phyloP scores from a whole-genome alignment of 176 grass and related monocot species.

The Lolium perenne region DNA sequence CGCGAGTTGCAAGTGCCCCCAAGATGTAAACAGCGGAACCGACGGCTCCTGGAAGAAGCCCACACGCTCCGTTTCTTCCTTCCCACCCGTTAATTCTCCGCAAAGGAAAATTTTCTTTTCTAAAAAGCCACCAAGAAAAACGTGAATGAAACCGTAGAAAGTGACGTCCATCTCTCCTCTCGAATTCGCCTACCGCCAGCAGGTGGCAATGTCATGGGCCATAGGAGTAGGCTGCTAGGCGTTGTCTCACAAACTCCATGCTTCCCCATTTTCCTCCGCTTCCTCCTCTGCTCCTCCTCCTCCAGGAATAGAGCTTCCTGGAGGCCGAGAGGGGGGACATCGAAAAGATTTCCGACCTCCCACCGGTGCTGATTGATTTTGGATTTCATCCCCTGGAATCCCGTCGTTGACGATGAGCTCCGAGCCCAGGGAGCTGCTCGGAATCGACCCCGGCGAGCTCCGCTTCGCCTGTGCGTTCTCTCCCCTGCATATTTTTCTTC shows the following conservation, averaged over 20 bases:
- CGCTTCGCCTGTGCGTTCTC: conserved; percentile 64
- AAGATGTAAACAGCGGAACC: conserved; percentile 27
- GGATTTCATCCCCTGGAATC: not conserved
- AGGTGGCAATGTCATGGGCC: not conserved
- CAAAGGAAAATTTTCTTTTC: not conserved
- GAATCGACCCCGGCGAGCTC: conserved; percentile 77
- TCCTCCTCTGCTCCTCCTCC: conserved; percentile 32
- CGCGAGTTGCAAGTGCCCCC: not conserved
- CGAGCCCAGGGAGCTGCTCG: conserved; percentile 59
- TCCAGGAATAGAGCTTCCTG: conserved; percentile 30
- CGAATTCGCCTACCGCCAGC: not conserved
- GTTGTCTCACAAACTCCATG: not conserved
- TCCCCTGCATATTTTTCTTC: not conserved
- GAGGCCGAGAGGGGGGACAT: not conserved
- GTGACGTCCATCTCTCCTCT: conserved; percentile 18
- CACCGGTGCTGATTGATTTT: not conserved
- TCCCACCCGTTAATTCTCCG: not conserved
- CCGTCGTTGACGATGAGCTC: conserved; percentile 47
- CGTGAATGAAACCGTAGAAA: not conserved
- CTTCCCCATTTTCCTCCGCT: conserved; percentile 36
- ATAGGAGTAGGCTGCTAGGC: not conserved
- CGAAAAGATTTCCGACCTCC: not conserved
- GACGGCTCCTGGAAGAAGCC: not conserved
- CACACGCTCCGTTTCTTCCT: not conserved
- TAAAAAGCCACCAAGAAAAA: not conserved